A percentile compares a stretch with the other conserved stretches of the same genome.
Evolutionary conservation across 805 yeast species (phyloP).

Genomic region (Candida boidinii): DNA sequence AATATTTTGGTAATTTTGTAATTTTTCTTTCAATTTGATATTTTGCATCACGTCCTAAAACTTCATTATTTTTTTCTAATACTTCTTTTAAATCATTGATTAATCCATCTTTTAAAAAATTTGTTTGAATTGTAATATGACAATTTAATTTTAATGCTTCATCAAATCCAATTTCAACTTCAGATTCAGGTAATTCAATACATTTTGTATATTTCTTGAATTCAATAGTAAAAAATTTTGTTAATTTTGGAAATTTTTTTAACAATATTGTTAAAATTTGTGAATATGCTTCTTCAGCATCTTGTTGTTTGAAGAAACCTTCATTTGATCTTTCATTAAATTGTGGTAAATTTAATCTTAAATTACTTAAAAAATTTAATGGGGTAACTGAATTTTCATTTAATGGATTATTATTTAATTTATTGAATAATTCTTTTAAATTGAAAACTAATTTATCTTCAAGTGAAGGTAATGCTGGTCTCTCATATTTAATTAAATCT

Average conservation of each 20-base stretch:
- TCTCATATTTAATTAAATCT: constrained; percentile 18
- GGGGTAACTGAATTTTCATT: constrained; percentile 45
- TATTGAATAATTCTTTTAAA: constrained; percentile 35
- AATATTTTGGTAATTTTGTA: constrained; percentile 73
- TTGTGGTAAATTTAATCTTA: constrained; percentile 74
- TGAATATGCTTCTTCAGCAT: constrained; percentile 94
- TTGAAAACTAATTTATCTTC: constrained; percentile 19
- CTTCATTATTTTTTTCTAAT: constrained; percentile 69
- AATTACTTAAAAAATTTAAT: constrained; percentile 48
- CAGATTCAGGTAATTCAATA: constrained; percentile 32
- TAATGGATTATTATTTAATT: constrained; percentile 35
- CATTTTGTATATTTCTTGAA: constrained; percentile 61
- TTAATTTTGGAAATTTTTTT: constrained; percentile 40
- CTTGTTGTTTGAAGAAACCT: constrained; percentile 88
- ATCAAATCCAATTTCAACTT: constrained; percentile 39
- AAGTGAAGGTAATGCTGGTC: constrained; percentile 6
- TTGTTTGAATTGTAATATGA: constrained; percentile 79
- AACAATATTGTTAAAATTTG: constrained; percentile 55
- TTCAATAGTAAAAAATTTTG: constrained; percentile 53
- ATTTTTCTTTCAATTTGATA: constrained; percentile 57
- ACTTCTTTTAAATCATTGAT: constrained; percentile 65
- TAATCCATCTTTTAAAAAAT: constrained; percentile 82
- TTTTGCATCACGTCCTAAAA: constrained; percentile 60
- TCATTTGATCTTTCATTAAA: constrained; percentile 69
- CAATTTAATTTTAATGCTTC: constrained; percentile 72